Evolutionary conservation across 495 filamentous ascomycete species (phyloP).

Genomic region (Xylaria telfairii): DNA sequence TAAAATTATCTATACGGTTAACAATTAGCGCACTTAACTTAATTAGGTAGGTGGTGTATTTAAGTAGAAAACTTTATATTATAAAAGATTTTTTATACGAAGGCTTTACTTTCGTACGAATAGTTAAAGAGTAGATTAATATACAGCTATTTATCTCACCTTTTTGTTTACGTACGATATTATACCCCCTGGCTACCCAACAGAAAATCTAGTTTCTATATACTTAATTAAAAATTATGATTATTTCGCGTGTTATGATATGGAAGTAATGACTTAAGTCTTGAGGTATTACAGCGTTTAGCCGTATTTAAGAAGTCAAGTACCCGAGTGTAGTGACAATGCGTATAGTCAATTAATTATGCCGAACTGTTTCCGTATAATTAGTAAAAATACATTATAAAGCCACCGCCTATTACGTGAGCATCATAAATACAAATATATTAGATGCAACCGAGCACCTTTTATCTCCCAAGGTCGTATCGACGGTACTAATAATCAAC

Average conservation of each 20-base stretch:
- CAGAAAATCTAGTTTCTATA: no score
- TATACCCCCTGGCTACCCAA: no score
- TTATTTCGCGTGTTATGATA: slow-evolving; percentile 6
- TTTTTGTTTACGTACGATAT: no score
- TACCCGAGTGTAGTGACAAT: background rate
- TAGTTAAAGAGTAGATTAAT: no score
- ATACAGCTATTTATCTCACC: no score
- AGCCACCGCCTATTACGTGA: slow-evolving; percentile 20
- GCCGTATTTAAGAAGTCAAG: background rate
- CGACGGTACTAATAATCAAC: background rate
- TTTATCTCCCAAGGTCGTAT: background rate
- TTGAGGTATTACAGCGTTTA: background rate
- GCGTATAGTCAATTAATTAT: background rate
- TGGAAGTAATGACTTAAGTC: background rate
- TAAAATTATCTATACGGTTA: no score
- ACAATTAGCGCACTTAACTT: no score
- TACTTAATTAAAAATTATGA: slow-evolving; percentile 41
- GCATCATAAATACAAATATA: background rate
- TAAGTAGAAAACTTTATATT: no score
- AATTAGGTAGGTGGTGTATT: no score
- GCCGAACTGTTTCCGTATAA: background rate
- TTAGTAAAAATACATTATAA: slow-evolving; percentile 21
- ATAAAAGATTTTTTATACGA: no score
- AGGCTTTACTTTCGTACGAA: no score
- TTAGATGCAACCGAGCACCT: background rate